phyloP scores from a whole-genome alignment of 306 rosid species.

The Casuarina glauca region DNA sequence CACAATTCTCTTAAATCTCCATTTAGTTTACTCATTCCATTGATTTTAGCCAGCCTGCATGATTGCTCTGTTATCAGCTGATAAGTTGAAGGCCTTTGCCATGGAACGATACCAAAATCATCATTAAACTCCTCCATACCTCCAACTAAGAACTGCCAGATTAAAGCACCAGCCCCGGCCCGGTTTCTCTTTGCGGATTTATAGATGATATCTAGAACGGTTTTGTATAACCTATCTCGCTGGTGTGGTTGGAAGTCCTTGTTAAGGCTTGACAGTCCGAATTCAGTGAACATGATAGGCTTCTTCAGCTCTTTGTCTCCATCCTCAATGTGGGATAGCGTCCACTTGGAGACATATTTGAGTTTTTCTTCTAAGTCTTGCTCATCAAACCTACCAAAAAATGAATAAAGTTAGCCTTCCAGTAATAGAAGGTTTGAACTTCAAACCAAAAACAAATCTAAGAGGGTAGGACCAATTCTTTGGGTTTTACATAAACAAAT shows the following conservation, averaged over 20 bases:
- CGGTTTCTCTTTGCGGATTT: slow-evolving; percentile 73
- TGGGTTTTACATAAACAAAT: neutral
- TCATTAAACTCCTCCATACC: slow-evolving; percentile 79
- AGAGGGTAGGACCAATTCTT: neutral
- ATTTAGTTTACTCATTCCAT: slow-evolving; percentile 49
- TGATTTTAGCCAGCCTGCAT: slow-evolving; percentile 69
- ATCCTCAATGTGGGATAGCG: slow-evolving; percentile 91
- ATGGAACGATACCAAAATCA: slow-evolving; percentile 82
- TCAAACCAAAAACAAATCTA: neutral
- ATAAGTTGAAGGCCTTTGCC: slow-evolving; percentile 59
- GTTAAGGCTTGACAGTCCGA: slow-evolving; percentile 69
- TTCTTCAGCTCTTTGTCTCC: slow-evolving; percentile 70
- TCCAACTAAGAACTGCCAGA: slow-evolving; percentile 82
- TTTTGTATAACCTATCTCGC: slow-evolving; percentile 59
- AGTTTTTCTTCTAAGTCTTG: slow-evolving; percentile 59
- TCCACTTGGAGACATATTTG: slow-evolving; percentile 80
- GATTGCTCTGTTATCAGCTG: slow-evolving; percentile 58
- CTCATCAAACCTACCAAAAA: slow-evolving; percentile 57
- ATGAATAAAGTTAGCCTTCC: neutral
- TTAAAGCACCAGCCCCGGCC: slow-evolving; percentile 83
- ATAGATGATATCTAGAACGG: slow-evolving; percentile 57
- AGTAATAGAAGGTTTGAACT: neutral
- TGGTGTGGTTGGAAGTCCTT: slow-evolving; percentile 52
- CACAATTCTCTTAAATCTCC: slow-evolving; percentile 54
- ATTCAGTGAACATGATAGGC: slow-evolving; percentile 93